Percentiles rank a stretch among this genome's conserved stretches.
Evolutionary conservation across 352 stramenopile species (phyloP).

Genomic region (Pythium apleroticum): DNA sequence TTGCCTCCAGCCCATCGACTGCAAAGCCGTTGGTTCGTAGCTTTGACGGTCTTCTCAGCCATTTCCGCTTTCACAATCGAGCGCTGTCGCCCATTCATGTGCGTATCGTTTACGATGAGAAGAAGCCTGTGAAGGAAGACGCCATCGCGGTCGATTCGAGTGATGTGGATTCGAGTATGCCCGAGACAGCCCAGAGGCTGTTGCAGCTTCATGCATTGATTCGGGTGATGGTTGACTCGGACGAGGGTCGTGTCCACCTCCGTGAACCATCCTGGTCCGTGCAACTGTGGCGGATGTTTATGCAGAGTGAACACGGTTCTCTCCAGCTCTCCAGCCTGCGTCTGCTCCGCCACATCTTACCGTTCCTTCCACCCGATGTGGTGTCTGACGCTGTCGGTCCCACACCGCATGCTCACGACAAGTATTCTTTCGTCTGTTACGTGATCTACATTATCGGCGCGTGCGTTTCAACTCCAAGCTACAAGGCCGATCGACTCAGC

Average conservation of each 20-base stretch:
- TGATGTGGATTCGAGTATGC: background rate
- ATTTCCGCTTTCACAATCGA: constrained; percentile 89
- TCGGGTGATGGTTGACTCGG: constrained; percentile 21
- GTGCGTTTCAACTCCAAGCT: background rate
- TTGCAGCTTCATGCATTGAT: constrained; percentile 24
- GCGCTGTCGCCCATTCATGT: constrained; percentile 92
- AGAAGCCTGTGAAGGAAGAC: constrained; percentile 33
- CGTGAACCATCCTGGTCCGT: constrained; percentile 16
- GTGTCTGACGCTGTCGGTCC: background rate
- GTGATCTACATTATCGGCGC: constrained; percentile 16
- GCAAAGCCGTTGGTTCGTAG: constrained; percentile 19
- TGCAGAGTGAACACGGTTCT: background rate
- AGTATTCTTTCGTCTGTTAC: constrained; percentile 10
- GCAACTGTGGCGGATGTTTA: constrained; percentile 23
- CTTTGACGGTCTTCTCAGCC: constrained; percentile 83
- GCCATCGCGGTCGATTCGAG: background rate
- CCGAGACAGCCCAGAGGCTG: background rate
- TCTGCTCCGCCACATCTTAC: constrained; percentile 17
- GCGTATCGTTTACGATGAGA: constrained; percentile 88
- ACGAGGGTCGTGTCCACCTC: constrained; percentile 24
- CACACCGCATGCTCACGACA: background rate
- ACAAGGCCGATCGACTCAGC: background rate
- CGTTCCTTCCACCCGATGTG: constrained; percentile 7
- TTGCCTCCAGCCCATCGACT: constrained; percentile 5
- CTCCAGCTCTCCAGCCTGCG: constrained; percentile 19